Evolutionary conservation across 345 rosid genomes (phyloP).

Genomic region (Populus simonii): DNA sequence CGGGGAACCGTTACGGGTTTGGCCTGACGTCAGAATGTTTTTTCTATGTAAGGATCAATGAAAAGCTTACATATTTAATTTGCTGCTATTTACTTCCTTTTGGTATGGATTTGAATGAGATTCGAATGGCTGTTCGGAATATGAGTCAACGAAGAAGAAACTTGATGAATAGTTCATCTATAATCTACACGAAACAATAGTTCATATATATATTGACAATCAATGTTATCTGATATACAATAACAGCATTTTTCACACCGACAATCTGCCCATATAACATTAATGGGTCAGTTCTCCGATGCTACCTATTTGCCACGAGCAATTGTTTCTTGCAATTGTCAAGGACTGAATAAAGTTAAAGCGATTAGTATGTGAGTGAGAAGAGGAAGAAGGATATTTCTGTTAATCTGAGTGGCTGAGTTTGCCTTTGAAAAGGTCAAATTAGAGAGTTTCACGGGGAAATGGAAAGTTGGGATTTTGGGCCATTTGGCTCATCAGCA

Average conservation of each 20-base stretch:
- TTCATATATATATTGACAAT: neutral
- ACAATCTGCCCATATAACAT: neutral
- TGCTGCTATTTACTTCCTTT: neutral
- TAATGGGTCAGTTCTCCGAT: neutral
- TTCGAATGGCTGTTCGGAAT: too few relatives aligned
- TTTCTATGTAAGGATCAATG: neutral
- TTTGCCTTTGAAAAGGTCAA: neutral
- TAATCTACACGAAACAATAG: neutral
- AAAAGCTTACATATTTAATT: neutral
- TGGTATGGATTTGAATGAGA: neutral
- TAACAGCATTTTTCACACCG: neutral
- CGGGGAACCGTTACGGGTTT: conserved; percentile 21
- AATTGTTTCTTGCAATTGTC: neutral
- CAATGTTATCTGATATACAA: too few relatives aligned
- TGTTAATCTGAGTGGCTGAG: neutral
- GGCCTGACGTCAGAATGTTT: neutral
- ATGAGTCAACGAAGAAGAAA: neutral
- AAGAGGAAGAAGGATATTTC: too few relatives aligned
- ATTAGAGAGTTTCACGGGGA: too few relatives aligned
- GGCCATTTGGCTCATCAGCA: too few relatives aligned
- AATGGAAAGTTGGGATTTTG: neutral
- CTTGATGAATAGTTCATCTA: neutral
- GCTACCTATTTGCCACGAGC: neutral
- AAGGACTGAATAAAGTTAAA: neutral
- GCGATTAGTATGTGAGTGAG: neutral